Base-by-base conservation (phyloP, 805 yeast species). In the Komagataella mondaviorum region DNA sequence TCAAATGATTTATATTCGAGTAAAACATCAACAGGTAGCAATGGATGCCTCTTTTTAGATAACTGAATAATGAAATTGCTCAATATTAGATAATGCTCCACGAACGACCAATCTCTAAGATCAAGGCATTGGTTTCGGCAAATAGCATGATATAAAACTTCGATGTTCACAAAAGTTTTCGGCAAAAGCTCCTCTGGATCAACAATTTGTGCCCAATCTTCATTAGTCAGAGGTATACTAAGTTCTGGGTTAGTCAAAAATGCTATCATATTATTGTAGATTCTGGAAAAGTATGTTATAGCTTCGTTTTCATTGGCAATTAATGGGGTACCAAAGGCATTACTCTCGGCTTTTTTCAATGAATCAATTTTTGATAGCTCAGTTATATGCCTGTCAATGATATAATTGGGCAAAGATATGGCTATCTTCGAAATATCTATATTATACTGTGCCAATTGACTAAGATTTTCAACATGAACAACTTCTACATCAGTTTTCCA, bases 341-440 rank as follows among this genome's bases (percentile, higher is more conserved):
- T 10, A 5, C 54, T 55, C 2, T 60, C 56, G 8, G 75, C 56
- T 50, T 68, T 71, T 49, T 66, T 62, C n/a, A 81, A 83, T 3
- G 80, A 65, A 2, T 73, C 68, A 43, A 83, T 73, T 48, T 60
- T 64, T n/a, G 71, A 74, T 50, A 71, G 72, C 46, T 78, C 70
- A 51, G 75, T 73, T 53, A 74, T 73, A 57, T 88, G 85, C 45
- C 56, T 54, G 50, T 66, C 70, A n/a, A 59, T 55, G 12, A 82
- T 66, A 62, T 88, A 89, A 5, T 88, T 85, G 48, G 80, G 77
- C 46, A 90, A 72, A 2, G 90, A 82, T 46, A 91, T 82, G 56
- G 90, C 81, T 47, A 91, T 66, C 51, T 75, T 75, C 3, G 95
- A 83, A 46, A 91, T 79, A 64, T 90, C 96, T 20, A 90, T 69